Evolutionary conservation across 768 basidiomycete genomes (phyloP).

Genomic region (Mycena rosella): DNA sequence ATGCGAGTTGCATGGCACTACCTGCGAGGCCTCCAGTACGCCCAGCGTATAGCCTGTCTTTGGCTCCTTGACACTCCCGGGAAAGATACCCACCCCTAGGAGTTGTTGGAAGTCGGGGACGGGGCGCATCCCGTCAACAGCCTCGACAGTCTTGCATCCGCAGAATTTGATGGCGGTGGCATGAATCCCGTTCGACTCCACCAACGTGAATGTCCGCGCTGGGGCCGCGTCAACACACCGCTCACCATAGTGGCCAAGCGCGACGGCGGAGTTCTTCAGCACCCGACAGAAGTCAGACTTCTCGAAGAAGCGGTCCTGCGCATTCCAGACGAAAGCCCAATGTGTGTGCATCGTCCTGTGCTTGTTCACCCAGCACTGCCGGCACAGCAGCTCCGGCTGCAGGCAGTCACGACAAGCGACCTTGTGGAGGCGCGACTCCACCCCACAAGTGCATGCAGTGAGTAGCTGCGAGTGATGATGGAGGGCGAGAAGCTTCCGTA

Average conservation of each 20-base stretch:
- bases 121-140: neutral
- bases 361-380: slow-evolving; percentile 22
- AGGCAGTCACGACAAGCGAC: slow-evolving; percentile 4
- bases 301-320: slow-evolving; percentile 10
- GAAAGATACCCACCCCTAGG: too few relatives aligned
- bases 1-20: too few relatives aligned
- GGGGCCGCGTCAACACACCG: slow-evolving; percentile 13
- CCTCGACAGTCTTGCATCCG: neutral
- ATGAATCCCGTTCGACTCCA: slow-evolving; percentile 25
- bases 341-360: slow-evolving; percentile 14
- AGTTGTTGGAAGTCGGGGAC: too few relatives aligned
- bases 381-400: too few relatives aligned
- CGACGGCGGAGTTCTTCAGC: neutral
- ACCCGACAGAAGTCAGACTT: slow-evolving; percentile 17
- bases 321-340: slow-evolving; percentile 24
- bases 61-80: too few relatives aligned
- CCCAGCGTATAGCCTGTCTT: too few relatives aligned
- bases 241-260: slow-evolving; percentile 18
- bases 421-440: neutral
- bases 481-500: too few relatives aligned
- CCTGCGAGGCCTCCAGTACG: too few relatives aligned
- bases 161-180: neutral
- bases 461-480: too few relatives aligned
- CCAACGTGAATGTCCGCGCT: slow-evolving; percentile 10
- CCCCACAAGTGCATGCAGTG: too few relatives aligned